phyloP scores from a whole-genome alignment of 371 early-diverging fungal species.

The Hamiltosporidium magnivora region DNA sequence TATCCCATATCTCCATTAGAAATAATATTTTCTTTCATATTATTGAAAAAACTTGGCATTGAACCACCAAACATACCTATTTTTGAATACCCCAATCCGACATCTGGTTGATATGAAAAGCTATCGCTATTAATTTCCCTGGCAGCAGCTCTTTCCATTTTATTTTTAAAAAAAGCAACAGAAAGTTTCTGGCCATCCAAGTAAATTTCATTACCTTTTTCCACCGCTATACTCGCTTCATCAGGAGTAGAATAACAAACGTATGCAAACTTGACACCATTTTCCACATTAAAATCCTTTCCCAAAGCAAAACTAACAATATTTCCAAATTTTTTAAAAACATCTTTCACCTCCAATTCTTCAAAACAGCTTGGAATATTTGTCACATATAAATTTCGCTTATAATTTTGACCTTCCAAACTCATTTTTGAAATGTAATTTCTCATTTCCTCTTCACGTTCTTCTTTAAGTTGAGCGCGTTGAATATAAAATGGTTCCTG shows the following conservation, averaged over 20 bases:
- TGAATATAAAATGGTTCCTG: conserved; percentile 51
- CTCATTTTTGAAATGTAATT: conserved; percentile 22
- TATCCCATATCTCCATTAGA: background rate
- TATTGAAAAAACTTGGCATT: background rate
- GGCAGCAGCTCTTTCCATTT: conserved; percentile 35
- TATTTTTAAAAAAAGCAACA: conserved; percentile 48
- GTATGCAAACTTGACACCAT: conserved; percentile 44
- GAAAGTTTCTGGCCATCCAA: conserved; percentile 37
- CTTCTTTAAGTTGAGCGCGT: conserved; percentile 46
- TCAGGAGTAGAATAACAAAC: conserved; percentile 47
- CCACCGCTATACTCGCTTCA: conserved; percentile 49
- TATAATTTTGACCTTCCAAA: conserved; percentile 26
- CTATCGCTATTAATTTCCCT: conserved; percentile 7
- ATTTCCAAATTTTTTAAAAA: conserved; percentile 46
- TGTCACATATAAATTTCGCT: conserved; percentile 52
- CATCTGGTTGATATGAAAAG: conserved; percentile 1
- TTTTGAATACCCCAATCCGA: background rate
- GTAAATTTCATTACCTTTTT: conserved; percentile 39
- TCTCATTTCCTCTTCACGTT: conserved; percentile 38
- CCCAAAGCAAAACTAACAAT: conserved; percentile 39
- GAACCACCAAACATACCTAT: background rate
- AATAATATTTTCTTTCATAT: background rate
- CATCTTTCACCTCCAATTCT: conserved; percentile 35
- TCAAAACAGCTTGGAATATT: conserved; percentile 42
- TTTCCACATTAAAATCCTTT: conserved; percentile 8